Percentiles rank a stretch among this genome's conserved stretches.
Conservation (phyloP, 495 filamentous ascomycete species). For the Daldinia loculata region DNA sequence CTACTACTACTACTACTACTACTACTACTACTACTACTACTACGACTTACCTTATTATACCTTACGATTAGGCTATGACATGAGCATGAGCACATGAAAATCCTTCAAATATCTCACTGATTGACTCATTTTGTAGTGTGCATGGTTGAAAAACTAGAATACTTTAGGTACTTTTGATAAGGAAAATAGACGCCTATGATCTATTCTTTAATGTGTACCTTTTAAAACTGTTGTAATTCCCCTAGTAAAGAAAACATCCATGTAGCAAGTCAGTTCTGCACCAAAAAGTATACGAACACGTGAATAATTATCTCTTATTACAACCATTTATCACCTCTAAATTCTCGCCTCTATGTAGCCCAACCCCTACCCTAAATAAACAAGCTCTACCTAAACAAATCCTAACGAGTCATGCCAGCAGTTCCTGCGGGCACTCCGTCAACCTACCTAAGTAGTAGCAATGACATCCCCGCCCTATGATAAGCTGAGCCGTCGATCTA, state of each 20-base stretch:
- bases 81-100: background rate
- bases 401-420: background rate
- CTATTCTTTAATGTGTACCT: no score
- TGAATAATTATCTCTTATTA: constrained; percentile 4
- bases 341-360: background rate
- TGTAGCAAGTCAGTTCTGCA: background rate
- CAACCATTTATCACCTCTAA: background rate
- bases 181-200: no score
- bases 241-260: no score
- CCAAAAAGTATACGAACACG: background rate
- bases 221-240: no score
- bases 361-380: background rate
- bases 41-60: background rate
- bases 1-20: background rate
- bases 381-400: background rate
- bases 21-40: background rate
- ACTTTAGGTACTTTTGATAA: no score
- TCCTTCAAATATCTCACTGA: background rate
- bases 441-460: background rate
- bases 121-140: no score
- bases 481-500: constrained; percentile 1
- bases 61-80: background rate
- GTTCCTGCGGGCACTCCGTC: background rate
- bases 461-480: background rate
- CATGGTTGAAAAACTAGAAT: no score